Base-by-base conservation (phyloP, 495 filamentous ascomycete genomes). In the Hypoxylon lienhwacheense region DNA sequence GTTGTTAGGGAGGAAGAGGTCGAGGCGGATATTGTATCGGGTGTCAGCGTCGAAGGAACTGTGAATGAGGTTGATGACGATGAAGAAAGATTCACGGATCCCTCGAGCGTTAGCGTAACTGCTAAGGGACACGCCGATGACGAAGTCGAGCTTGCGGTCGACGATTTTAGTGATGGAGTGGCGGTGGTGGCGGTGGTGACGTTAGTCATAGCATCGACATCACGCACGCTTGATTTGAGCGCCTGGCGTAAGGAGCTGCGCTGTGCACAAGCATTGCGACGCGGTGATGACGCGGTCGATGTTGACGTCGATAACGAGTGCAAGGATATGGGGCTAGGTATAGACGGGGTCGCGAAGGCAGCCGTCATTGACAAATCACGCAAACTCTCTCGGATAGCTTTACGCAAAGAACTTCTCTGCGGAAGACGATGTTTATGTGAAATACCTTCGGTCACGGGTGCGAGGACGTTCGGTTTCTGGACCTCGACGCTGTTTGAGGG, bases 201-300 rank as follows among this genome's bases (percentile, higher is more conserved):
- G 7, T 11, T 8, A 7, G 28, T 1, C 16, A 35, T 42, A 26
- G 41, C 1, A 11, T 34, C 10, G 37, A 20, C 8, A 31, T 29
- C 16, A n/a, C 12, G 22, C 7, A 47, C 12, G 26, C 49, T 64
- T 12, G 40, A 20, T 22, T 32, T 44, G 0, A 60, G 36, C 29
- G 50, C 55, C 16, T 14, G 45, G 17, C 55, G 60, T 5, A 59
- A 24, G 5, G 60, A 63, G 11, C 55, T 55, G 20, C 60, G 55
- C n/a, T 44, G 60, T 11, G 39, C 26, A 36, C 11, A 10, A 15
- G 17, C 1, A 7, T 15, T 29, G 7, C 10, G 1, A 17, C n/a
- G 14, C 16, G 21, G 44, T 25, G 4, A 8, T 21, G 16, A 10
- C 5, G 39, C n/a, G 6, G 47, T 12, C 16, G 37, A 2, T 7